These are phyloP conservation scores for Solanum etuberosum DNA, from an alignment of 257 asterid genomes.

Conservation along the genomic window DNA sequence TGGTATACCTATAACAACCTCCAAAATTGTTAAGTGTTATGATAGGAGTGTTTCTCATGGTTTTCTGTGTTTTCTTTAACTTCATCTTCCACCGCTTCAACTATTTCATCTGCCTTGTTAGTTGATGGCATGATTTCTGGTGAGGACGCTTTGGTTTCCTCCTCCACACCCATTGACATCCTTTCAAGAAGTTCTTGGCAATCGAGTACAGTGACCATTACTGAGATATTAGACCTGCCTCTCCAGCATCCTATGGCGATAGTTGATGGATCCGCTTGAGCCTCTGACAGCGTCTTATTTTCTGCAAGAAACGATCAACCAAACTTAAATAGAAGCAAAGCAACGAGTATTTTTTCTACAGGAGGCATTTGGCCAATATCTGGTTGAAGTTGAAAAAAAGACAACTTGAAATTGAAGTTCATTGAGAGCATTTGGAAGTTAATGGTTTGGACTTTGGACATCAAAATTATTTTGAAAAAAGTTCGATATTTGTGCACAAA, in stretches of 20 bases:
- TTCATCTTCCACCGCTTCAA: constrained; percentile 9
- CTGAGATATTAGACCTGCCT: constrained; percentile 60
- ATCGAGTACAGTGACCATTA: constrained; percentile 73
- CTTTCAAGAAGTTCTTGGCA: constrained; percentile 80
- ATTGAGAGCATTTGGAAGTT: background rate
- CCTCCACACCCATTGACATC: constrained; percentile 28
- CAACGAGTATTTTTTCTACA: background rate
- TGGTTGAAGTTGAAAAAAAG: background rate
- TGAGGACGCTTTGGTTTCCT: background rate
- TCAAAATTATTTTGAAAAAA: background rate
- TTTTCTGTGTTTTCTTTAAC: constrained; percentile 2
- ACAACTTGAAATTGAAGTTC: background rate
- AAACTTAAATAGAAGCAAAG: background rate
- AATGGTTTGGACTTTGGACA: background rate
- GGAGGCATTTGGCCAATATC: background rate
- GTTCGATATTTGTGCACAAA: background rate
- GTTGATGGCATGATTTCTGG: constrained; percentile 2
- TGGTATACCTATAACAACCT: background rate
- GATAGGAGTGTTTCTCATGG: background rate
- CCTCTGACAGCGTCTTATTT: constrained; percentile 18
- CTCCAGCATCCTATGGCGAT: constrained; percentile 93
- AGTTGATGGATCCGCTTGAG: constrained; percentile 34
- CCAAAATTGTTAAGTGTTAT: background rate
- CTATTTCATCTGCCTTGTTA: constrained; percentile 16
- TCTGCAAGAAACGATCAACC: constrained; percentile 29